These are phyloP conservation scores for Podila horticola DNA, from an alignment of 192 early-diverging fungal species.

Conservation along the genomic window DNA sequence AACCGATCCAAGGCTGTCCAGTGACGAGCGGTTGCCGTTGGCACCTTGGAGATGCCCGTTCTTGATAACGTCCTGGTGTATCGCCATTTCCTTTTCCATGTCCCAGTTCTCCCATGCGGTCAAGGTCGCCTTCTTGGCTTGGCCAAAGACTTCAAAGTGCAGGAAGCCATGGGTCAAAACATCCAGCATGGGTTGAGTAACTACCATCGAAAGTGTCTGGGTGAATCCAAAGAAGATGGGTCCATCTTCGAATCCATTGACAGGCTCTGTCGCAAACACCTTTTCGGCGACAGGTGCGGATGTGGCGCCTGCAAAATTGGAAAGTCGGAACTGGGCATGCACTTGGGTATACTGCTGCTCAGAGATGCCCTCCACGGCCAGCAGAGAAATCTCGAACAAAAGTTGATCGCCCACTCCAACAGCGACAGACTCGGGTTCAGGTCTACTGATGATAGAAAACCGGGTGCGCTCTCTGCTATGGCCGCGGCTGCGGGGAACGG, in stretches of 20 bases:
- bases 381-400: slow-evolving; percentile 71
- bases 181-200: slow-evolving; percentile 55
- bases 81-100: slow-evolving; percentile 48
- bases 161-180: slow-evolving; percentile 48
- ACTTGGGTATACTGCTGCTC: slow-evolving; percentile 73
- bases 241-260: slow-evolving; percentile 60
- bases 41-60: slow-evolving; percentile 5
- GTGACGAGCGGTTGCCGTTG: slow-evolving; percentile 8
- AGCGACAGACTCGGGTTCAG: slow-evolving; percentile 13
- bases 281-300: slow-evolving; percentile 55
- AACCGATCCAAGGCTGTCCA: slow-evolving; percentile 50
- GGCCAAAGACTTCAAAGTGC: slow-evolving; percentile 65
- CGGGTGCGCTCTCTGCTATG: slow-evolving; percentile 36
- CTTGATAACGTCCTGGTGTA: slow-evolving; percentile 57
- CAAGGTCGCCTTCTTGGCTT: slow-evolving; percentile 47
- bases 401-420: slow-evolving; percentile 61
- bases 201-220: slow-evolving; percentile 56
- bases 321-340: slow-evolving; percentile 77
- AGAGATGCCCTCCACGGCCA: slow-evolving; percentile 66
- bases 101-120: slow-evolving; percentile 64
- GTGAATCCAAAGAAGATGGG: slow-evolving; percentile 63
- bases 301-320: slow-evolving; percentile 64
- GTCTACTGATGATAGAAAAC: slow-evolving; percentile 9
- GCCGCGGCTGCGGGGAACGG: slow-evolving; percentile 14
- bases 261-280: slow-evolving; percentile 69